Conservation (phyloP, 2,329 filamentous ascomycete species). For the Fusarium sambucinum region DNA sequence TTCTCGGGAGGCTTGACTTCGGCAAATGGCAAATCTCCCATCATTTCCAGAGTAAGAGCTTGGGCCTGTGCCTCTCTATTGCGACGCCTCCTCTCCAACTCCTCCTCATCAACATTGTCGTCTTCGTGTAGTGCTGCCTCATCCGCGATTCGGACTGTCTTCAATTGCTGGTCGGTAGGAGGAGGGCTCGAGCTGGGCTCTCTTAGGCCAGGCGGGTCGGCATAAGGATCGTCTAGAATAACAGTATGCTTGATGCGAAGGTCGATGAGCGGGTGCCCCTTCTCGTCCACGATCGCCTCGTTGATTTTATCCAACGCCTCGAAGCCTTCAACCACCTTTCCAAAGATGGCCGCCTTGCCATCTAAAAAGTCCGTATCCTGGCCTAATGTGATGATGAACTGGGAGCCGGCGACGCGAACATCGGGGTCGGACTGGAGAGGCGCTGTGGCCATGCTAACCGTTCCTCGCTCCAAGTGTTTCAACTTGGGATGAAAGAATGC, state of each 20-base stretch:
- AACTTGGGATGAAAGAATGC: conserved; percentile 88
- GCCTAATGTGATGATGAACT: conserved; percentile 93
- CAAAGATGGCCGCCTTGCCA: conserved; percentile 94
- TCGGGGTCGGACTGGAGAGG: conserved; percentile 82
- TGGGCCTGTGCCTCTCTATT: conserved; percentile 94
- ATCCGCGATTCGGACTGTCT: conserved; percentile 90
- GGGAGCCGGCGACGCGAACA: conserved; percentile 84
- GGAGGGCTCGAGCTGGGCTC: conserved; percentile 84
- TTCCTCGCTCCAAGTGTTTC: conserved; percentile 89
- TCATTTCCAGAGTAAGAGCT: conserved; percentile 95
- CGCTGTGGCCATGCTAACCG: conserved; percentile 97
- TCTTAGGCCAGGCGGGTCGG: conserved; percentile 80
- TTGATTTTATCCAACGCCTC: conserved; percentile 96
- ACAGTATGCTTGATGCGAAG: conserved; percentile 95
- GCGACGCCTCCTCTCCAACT: conserved; percentile 80
- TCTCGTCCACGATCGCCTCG: conserved; percentile 85
- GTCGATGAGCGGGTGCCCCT: conserved; percentile 89
- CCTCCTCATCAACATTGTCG: conserved; percentile 79
- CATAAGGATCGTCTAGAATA: conserved; percentile 90
- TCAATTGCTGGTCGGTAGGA: conserved; percentile 86
- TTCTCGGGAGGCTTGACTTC: conserved; percentile 98
- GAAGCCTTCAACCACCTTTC: conserved; percentile 95
- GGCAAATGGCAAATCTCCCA: conserved; percentile 95
- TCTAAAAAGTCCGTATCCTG: conserved; percentile 92
- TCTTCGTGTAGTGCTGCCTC: conserved; percentile 85